phyloP scores from a whole-genome alignment of 495 filamentous ascomycete genomes.

The Neurospora discreta region DNA sequence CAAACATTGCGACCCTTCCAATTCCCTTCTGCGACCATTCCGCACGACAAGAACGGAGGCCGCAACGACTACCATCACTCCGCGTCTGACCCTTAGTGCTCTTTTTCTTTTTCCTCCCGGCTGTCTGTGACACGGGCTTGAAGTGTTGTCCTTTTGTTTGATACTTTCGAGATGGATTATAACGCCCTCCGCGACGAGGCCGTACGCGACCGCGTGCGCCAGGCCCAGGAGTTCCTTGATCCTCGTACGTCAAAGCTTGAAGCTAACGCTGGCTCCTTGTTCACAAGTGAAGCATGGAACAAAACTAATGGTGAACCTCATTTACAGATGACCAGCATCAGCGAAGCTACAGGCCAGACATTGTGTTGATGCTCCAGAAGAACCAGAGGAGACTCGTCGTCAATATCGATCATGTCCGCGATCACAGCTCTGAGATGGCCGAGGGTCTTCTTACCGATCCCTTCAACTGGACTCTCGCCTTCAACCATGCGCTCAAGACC shows the following conservation, averaged over 20 bases:
- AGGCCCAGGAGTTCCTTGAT: constrained; percentile 76
- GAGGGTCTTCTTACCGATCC: constrained; percentile 78
- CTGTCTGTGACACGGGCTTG: background rate
- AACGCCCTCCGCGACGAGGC: constrained; percentile 70
- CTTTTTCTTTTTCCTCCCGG: background rate
- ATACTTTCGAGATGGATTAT: constrained; percentile 49
- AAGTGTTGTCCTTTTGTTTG: background rate
- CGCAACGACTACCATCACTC: background rate
- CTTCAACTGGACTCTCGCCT: constrained; percentile 79
- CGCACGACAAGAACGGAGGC: background rate
- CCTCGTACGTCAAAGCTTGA: constrained; percentile 43
- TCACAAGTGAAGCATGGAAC: background rate
- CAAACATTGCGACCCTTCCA: background rate
- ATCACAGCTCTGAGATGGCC: constrained; percentile 79
- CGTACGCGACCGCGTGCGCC: constrained; percentile 65
- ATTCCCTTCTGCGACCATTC: background rate
- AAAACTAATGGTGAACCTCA: constrained; percentile 9
- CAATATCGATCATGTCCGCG: constrained; percentile 87
- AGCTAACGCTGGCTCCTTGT: background rate
- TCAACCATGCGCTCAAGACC: constrained; percentile 80
- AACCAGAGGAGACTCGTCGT: constrained; percentile 67
- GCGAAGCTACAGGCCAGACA: constrained; percentile 75
- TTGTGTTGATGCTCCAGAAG: constrained; percentile 87
- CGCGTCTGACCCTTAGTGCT: constrained; percentile 3
- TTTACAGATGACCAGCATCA: constrained; percentile 42